Conservation (phyloP, 2,329 filamentous ascomycete species). For the Cryphonectria japonica region DNA sequence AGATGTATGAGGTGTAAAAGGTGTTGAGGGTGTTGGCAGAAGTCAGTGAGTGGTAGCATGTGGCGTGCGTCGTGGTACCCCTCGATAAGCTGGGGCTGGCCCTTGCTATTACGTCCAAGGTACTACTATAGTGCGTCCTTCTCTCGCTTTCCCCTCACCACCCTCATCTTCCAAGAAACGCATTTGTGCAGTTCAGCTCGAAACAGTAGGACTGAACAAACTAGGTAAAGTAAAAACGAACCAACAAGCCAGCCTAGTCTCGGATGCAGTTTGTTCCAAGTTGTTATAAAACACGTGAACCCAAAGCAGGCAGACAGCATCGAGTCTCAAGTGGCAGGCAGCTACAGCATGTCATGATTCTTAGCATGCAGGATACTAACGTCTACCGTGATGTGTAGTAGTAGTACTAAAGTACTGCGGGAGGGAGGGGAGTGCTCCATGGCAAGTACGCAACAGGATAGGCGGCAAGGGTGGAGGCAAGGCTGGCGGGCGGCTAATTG, state of each 20-base stretch:
- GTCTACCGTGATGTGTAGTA: too few relatives aligned
- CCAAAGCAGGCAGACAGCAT: neutral
- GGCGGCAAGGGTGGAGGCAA: neutral
- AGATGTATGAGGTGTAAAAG: neutral
- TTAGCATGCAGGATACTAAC: too few relatives aligned
- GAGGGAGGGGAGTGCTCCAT: neutral
- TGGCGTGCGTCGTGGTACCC: constrained; percentile 12
- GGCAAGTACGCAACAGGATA: neutral
- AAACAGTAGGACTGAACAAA: neutral
- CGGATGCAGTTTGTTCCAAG: neutral
- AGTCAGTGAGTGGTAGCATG: neutral
- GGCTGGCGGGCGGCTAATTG: constrained; percentile 9
- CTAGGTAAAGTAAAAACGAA: neutral
- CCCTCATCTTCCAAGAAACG: neutral
- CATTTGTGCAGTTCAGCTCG: neutral
- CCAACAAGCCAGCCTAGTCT: neutral
- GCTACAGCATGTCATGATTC: neutral
- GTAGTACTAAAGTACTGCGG: neutral
- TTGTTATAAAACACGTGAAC: neutral
- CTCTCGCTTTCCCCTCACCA: neutral
- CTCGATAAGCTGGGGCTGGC: constrained; percentile 15
- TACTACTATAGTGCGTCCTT: neutral
- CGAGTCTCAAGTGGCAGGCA: neutral
- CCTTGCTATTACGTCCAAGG: neutral
- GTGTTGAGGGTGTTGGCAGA: constrained; percentile 6